Percentiles rank a stretch among this genome's conserved stretches.
Evolutionary conservation across 345 rosid genomes (phyloP).

Genomic region (Geranium brycei): DNA sequence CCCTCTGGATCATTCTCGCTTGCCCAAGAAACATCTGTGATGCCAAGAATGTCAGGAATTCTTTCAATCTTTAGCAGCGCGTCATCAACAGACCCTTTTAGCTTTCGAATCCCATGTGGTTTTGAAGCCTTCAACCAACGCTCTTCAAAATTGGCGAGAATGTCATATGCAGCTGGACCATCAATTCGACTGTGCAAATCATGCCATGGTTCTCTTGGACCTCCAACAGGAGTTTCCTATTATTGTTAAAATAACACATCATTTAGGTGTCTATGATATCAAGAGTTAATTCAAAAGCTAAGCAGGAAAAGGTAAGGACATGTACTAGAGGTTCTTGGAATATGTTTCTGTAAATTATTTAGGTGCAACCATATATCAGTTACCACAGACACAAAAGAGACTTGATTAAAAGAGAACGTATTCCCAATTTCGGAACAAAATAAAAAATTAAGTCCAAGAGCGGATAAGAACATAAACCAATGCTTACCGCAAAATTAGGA

Average conservation of each 20-base stretch:
- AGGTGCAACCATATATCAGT: no score
- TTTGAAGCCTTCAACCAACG: slow-evolving; percentile 80
- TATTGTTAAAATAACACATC: slow-evolving; percentile 4
- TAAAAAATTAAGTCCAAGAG: no score
- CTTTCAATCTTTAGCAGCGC: slow-evolving; percentile 67
- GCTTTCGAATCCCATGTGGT: slow-evolving; percentile 47
- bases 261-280: background rate
- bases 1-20: slow-evolving; percentile 46
- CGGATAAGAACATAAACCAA: slow-evolving; percentile 7
- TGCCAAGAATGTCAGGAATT: slow-evolving; percentile 55
- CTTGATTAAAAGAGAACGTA: no score
- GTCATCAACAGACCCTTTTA: slow-evolving; percentile 49
- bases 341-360: no score
- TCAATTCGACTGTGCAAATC: slow-evolving; percentile 72
- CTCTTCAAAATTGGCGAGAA: slow-evolving; percentile 78
- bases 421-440: no score
- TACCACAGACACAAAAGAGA: no score
- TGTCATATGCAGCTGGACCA: slow-evolving; percentile 90
- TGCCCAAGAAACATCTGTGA: slow-evolving; percentile 28
- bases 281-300: background rate
- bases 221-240: slow-evolving; percentile 39
- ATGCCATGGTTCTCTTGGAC: slow-evolving; percentile 97
- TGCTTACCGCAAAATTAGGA: slow-evolving; percentile 17
- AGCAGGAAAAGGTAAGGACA: no score
- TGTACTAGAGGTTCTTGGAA: no score